phyloP scores from a whole-genome alignment of 2,329 filamentous ascomycete genomes.

The Fusarium globosum region DNA sequence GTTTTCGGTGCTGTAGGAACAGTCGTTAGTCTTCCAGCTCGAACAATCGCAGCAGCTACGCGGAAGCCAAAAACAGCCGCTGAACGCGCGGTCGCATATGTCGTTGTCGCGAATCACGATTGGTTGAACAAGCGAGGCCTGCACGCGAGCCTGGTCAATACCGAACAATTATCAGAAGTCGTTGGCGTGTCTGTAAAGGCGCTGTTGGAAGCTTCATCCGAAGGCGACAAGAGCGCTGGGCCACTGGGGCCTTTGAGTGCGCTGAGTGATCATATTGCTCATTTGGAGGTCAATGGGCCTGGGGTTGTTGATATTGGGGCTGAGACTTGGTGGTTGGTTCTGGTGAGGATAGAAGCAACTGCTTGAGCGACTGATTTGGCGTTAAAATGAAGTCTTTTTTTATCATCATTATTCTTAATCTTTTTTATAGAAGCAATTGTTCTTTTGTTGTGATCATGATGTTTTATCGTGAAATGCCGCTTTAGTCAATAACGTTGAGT shows the following conservation, averaged over 20 bases:
- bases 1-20: conserved; percentile 53
- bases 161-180: conserved; percentile 45
- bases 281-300: conserved; percentile 45
- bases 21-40: conserved; percentile 49
- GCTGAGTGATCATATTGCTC: conserved; percentile 45
- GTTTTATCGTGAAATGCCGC: background rate
- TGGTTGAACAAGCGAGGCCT: conserved; percentile 56
- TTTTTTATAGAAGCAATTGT: fast-evolving
- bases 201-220: conserved; percentile 53
- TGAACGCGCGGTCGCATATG: conserved; percentile 56
- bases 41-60: conserved; percentile 48
- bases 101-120: conserved; percentile 55
- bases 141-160: conserved; percentile 52
- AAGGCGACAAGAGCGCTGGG: conserved; percentile 27
- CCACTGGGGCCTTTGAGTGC: conserved; percentile 39
- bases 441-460: background rate
- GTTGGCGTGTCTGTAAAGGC: conserved; percentile 49
- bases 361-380: background rate
- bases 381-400: background rate
- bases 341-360: conserved; percentile 32
- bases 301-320: conserved; percentile 41
- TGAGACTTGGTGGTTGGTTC: conserved; percentile 52
- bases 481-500: conserved; percentile 10
- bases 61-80: conserved; percentile 55
- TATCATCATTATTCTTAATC: background rate